Base-by-base conservation (phyloP, 352 stramenopile species). In the Phytophthora europaea region DNA sequence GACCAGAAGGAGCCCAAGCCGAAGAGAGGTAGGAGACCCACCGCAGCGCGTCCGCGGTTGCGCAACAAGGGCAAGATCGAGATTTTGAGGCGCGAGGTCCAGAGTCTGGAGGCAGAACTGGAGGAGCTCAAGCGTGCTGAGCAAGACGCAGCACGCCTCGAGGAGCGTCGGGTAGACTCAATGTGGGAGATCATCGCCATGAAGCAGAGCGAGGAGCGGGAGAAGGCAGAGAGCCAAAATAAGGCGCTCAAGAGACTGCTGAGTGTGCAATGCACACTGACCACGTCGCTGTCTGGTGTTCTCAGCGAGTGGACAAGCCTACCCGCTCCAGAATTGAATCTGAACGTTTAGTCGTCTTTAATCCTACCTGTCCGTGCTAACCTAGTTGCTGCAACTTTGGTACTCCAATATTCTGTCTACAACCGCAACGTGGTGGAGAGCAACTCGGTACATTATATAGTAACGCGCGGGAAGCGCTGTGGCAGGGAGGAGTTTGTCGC, bases 11-110 rank as follows among this genome's bases (percentile, higher is more conserved):
- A 40, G 20, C 13, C 22, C 26, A 65, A 56, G 26, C 51, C 64
- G 4, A 68, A 67, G 60, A 60, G 65, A 57, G 47, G 23, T 31
- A 52, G 31, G 43, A 52, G 26, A 45, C 28, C 13, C 26, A n/a
- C 64, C 10, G 54, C 65, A 13, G 13, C 40, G n/a, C 58, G 48
- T 2, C 70, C 70, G 43, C 70, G 70, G 23, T 36, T 76, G 22
- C 50, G 70, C 5, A 76, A 76, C 52, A 76, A 76, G 31, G 70
- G 65, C 47, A 76, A 76, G 33, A 76, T 76, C 36, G 70, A 76
- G 26, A 51, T 61, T 7, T 23, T 76, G 18, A 48, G 65, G 12
- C 64, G 58, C 13, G 64, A 76, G 38, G 40, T 76, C 52, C 20
- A 69, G 36, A 36, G 8, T 0, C 65, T 76, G 4, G 51, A 76